Evolutionary conservation across 169 alveolate genomes (phyloP).

Genomic region (Plasmodium gonderi): DNA sequence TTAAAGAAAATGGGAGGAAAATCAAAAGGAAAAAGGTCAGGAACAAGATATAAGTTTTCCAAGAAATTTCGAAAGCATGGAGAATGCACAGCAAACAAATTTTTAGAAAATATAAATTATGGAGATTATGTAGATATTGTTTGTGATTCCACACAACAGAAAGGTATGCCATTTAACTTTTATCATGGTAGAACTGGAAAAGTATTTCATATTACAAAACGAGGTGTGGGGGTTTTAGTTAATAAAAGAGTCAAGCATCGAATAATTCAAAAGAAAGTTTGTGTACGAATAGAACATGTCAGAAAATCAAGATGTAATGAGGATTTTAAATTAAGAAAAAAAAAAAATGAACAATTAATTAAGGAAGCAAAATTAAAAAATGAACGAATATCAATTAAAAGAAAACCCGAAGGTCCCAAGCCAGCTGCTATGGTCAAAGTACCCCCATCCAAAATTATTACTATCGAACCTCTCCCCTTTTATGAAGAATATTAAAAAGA

Average conservation of each 20-base stretch:
- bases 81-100: slow-evolving; percentile 94
- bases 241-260: slow-evolving; percentile 97
- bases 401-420: slow-evolving; percentile 81
- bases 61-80: slow-evolving; percentile 97
- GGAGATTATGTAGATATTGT: slow-evolving; percentile 98
- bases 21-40: slow-evolving; percentile 97
- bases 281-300: slow-evolving; percentile 98
- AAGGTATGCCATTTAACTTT: slow-evolving; percentile 98
- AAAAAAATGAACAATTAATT: slow-evolving; percentile 92
- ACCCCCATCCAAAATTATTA: slow-evolving; percentile 79
- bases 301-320: slow-evolving; percentile 97
- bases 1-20: slow-evolving; percentile 74
- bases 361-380: slow-evolving; percentile 94
- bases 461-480: slow-evolving; percentile 85
- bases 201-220: slow-evolving; percentile 96
- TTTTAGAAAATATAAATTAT: slow-evolving; percentile 92
- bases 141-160: slow-evolving; percentile 97
- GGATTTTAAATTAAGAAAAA: slow-evolving; percentile 95
- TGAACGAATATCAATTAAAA: slow-evolving; percentile 77
- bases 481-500: slow-evolving; percentile 84
- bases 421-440: slow-evolving; percentile 86
- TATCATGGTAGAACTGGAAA: slow-evolving; percentile 99
- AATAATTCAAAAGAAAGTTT: slow-evolving; percentile 96
- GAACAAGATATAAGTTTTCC: slow-evolving; percentile 98
- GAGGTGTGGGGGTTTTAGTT: slow-evolving; percentile 97